Base-by-base conservation (phyloP, 768 basidiomycete species). In the Boletus subparvulus region DNA sequence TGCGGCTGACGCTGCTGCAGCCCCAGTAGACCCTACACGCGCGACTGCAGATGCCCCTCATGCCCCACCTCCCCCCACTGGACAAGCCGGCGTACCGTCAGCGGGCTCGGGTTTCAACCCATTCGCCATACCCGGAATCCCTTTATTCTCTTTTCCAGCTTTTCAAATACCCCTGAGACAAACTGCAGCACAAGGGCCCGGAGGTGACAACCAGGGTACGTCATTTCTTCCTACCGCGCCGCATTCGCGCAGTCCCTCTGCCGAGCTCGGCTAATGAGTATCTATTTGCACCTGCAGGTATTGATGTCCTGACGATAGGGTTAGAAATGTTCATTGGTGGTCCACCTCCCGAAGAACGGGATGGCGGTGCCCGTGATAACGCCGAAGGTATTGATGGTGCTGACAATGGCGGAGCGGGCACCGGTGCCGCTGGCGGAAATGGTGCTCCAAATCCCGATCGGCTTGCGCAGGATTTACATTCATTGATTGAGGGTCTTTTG, bases 301-400 rank as follows among this genome's bases (percentile, higher is more conserved):
- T 64, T 1, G 69, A 71, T 42, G 56, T 74, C 6, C 4, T 78
- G 26, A 75, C 76, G 19, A 71, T 78, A 49, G 77, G 77, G n/a
- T 59, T 78, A 30, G 76, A 78, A 52, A 72, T 78, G 65, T 69
- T 76, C 53, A 58, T 76, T 10, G 65, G 61, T 43, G 63, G 61
- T 40, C 52, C 63, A 13, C 59, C 56, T 4, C 57, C 54, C 16
- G 61, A 43, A 39, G 60, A 52, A 24, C 44, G 43, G 19, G 65
- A 44, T 21, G 61, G 16, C 4, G 47, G 60, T 47, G 26, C 39
- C 56, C 60, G 47, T 40, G 58, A 57, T 49, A 54, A 58, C 28
- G 21, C 55, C 49, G 55, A 48, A 3, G 58, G 21, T 17, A 54
- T 14, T 39, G 47, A 51, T 45, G 55, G 21, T 43, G 44, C 21